Base-by-base conservation (phyloP, 129 eudicot species). In the Arctium minus region DNA sequence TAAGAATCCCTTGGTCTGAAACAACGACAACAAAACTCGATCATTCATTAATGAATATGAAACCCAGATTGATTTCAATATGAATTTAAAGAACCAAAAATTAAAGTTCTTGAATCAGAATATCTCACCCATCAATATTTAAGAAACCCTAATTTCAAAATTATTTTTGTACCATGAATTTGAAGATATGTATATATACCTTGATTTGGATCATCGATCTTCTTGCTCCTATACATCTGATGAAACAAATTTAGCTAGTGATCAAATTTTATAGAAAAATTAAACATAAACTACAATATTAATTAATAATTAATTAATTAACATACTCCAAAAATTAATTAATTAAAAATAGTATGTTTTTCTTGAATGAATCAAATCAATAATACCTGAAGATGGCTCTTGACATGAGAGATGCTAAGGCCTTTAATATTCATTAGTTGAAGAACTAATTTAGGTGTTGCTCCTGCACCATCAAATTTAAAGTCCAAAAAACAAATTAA, bases 171-270 rank as follows among this genome's bases (percentile, higher is more conserved):
- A 22, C 35, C n/a, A 40, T 62, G 39, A 74, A 82, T 62, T 48
- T 17, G 35, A 69, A 68, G 38, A 29, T 31, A 42, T 56, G 10
- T 44, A 44, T 44, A 40, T 8, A 40, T 40, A 42, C 98, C 94
- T 88, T 90, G 91, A 86, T 87, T 82, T 15, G 92, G 93, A 83
- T 94, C 94, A 73, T 94, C 98, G 75, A 83, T 85, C 89, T 91
- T 94, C 89, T 94, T 94, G 93, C 98, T 94, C 86, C 98, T 87
- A 77, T 88, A 88, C 98, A 94, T 94, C 98, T 94, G 72, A 56
- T 53, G 15, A 75, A 78, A 67, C 75, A 80, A 79, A 89, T 44
- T 22, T 1, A 33, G 4, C 65, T 3, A 83, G 40, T 82, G 38
- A 27, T 44, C 18, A 6, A 79, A 6, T 18, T 9, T 22, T 13